Conservation (phyloP, 208 protist genomes). For the Leishmania tropica region DNA sequence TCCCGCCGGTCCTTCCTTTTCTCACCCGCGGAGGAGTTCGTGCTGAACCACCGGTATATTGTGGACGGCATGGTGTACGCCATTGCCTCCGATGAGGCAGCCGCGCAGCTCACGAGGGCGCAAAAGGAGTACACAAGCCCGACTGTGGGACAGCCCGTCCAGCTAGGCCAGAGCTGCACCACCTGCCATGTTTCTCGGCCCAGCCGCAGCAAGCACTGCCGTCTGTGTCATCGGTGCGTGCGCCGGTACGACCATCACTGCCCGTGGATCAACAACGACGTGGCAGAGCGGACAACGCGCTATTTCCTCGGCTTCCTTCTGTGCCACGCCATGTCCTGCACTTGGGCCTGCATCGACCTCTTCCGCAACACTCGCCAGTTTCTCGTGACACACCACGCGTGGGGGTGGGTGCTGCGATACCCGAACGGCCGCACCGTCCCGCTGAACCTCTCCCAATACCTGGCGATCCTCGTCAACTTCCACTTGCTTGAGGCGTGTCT, state of each 20-base stretch:
- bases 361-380: slow-evolving; percentile 61
- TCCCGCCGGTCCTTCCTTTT: slow-evolving; percentile 18
- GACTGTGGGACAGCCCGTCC: slow-evolving; percentile 5
- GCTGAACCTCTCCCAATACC: slow-evolving; percentile 54
- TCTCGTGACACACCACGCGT: slow-evolving; percentile 47
- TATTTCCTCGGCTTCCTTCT: slow-evolving; percentile 93
- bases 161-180: slow-evolving; percentile 51
- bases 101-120: slow-evolving; percentile 10
- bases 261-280: slow-evolving; percentile 97
- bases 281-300: slow-evolving; percentile 93
- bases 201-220: slow-evolving; percentile 95
- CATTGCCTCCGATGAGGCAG: slow-evolving; percentile 21
- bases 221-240: slow-evolving; percentile 92
- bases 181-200: slow-evolving; percentile 85
- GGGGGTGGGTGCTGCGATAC: slow-evolving; percentile 63
- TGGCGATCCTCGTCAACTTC: slow-evolving; percentile 64
- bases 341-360: slow-evolving; percentile 77
- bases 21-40: slow-evolving; percentile 54
- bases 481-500: slow-evolving; percentile 65
- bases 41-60: slow-evolving; percentile 68
- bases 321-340: slow-evolving; percentile 80
- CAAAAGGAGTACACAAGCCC: slow-evolving; percentile 21
- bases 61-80: slow-evolving; percentile 84
- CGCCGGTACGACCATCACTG: slow-evolving; percentile 97
- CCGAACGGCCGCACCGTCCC: slow-evolving; percentile 30